Evolutionary conservation across 2,329 filamentous ascomycete genomes (phyloP).

Genomic region (Endoconidiophora polonica): DNA sequence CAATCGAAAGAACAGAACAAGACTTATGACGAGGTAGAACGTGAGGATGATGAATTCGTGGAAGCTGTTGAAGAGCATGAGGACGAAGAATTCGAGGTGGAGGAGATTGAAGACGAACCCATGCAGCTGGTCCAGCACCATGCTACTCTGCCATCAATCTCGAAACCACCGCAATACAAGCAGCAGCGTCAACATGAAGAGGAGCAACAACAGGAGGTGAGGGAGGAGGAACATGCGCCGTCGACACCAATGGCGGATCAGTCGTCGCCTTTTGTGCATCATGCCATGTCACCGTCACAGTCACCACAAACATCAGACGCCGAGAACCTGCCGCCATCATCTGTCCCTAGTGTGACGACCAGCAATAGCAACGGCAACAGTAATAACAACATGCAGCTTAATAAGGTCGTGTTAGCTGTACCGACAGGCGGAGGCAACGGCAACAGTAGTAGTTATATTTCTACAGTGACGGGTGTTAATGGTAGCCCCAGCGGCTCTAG

Average conservation of each 20-base stretch:
- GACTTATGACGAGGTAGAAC: background rate
- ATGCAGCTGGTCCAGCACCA: background rate
- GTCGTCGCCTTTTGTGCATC: conserved; percentile 32
- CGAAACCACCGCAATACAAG: conserved; percentile 16
- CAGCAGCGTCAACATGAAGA: background rate
- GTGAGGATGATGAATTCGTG: background rate
- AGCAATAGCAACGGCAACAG: background rate
- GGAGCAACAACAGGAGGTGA: background rate
- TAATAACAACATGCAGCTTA: background rate
- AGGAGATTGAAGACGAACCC: conserved; percentile 12
- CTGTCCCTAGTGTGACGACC: conserved; percentile 29
- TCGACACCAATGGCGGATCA: conserved; percentile 26
- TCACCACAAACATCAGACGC: conserved; percentile 65
- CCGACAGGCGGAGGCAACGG: background rate
- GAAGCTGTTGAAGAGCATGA: conserved; percentile 6
- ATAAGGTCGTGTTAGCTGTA: conserved; percentile 5
- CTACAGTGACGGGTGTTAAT: background rate
- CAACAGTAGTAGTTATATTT: background rate
- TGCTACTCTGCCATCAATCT: conserved; percentile 17
- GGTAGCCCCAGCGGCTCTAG: background rate
- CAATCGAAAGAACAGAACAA: background rate
- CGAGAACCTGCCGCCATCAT: conserved; percentile 62
- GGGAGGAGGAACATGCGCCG: conserved; percentile 16
- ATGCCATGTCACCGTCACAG: conserved; percentile 43
- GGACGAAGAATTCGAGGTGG: conserved; percentile 9